phyloP scores from a whole-genome alignment of 169 alveolate species.

The Sarcocystis neurona region DNA sequence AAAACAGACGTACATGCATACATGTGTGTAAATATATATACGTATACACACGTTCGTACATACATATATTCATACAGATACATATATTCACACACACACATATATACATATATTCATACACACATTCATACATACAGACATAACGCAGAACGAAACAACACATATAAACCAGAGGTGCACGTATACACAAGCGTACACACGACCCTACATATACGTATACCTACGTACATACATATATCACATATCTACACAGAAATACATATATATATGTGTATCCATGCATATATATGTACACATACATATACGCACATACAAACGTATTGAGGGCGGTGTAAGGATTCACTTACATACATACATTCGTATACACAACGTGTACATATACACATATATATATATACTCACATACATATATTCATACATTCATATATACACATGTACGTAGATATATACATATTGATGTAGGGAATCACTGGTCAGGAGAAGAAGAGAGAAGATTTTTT shows the following conservation, averaged over 20 bases:
- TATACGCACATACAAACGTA: not conserved
- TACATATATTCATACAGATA: not conserved
- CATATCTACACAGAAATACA: no score
- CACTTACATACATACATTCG: not conserved
- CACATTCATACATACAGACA: not conserved
- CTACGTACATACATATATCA: not conserved
- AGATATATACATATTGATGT: not conserved
- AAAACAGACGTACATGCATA: no score
- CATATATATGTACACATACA: not conserved
- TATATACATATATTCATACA: no score
- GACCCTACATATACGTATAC: not conserved
- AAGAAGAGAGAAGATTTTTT: not conserved
- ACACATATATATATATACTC: not conserved
- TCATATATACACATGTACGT: not conserved
- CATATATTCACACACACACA: not conserved
- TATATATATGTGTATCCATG: not conserved
- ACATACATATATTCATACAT: not conserved
- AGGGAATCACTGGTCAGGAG: not conserved
- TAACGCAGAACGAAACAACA: not conserved
- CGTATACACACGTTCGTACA: not conserved
- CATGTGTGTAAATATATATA: not conserved
- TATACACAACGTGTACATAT: not conserved
- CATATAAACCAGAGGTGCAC: not conserved
- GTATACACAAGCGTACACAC: not conserved
- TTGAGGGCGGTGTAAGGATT: not conserved